A percentile compares a stretch with the other conserved stretches of the same genome.
phyloP scores from a whole-genome alignment of 495 filamentous ascomycete species.

The Amphirosellinia nigrospora region DNA sequence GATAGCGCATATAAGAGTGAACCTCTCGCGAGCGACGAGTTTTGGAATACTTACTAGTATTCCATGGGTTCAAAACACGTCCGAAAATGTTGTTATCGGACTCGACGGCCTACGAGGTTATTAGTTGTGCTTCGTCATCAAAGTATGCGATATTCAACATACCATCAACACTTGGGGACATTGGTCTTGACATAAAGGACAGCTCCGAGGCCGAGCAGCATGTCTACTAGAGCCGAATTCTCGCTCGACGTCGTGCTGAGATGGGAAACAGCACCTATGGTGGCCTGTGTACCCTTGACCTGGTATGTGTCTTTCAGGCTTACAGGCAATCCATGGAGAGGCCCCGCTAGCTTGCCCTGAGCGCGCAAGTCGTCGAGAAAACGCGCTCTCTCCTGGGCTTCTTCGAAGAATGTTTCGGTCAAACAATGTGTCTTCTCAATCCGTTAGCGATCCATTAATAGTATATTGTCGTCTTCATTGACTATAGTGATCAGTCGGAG shows the following conservation, averaged over 20 bases:
- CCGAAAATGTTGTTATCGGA: constrained; percentile 67
- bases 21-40: neutral
- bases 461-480: neutral
- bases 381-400: constrained; percentile 59
- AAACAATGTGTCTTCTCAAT: constrained; percentile 53
- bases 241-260: constrained; percentile 53
- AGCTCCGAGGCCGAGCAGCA: constrained; percentile 50
- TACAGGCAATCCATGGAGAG: constrained; percentile 68
- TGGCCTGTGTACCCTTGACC: constrained; percentile 58
- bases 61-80: constrained; percentile 65
- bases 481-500: neutral
- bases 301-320: constrained; percentile 67
- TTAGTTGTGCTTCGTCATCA: neutral
- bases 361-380: constrained; percentile 57
- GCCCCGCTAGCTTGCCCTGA: constrained; percentile 58
- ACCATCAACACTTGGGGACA: constrained; percentile 61
- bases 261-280: constrained; percentile 59
- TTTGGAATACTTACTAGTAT: constrained; percentile 34
- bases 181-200: constrained; percentile 70
- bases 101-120: constrained; percentile 35
- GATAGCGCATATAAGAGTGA: neutral
- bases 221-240: constrained; percentile 55
- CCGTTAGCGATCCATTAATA: neutral
- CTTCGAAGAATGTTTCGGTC: constrained; percentile 66
- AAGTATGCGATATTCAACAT: neutral